These are phyloP conservation scores for Fusarium decemcellulare DNA, from an alignment of 2,329 filamentous ascomycete genomes.

Conservation along the genomic window DNA sequence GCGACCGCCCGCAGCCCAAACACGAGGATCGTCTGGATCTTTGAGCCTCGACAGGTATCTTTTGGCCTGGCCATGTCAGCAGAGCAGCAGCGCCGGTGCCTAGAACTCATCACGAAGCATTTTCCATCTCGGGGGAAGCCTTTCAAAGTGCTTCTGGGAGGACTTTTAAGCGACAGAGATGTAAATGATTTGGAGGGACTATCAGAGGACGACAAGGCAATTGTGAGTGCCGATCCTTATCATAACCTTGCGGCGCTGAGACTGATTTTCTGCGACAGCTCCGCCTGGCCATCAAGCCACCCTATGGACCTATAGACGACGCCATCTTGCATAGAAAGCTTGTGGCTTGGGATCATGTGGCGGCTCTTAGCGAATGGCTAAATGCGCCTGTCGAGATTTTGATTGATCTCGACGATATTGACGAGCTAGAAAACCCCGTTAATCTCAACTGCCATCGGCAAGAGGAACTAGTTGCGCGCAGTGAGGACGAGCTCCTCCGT, in stretches of 20 bases:
- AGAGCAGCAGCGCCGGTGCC: conserved; percentile 31
- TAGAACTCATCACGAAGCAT: conserved; percentile 31
- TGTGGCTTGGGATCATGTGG: conserved; percentile 40
- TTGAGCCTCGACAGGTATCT: conserved; percentile 45
- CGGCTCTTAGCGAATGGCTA: conserved; percentile 35
- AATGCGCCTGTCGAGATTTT: conserved; percentile 48
- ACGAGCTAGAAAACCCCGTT: conserved; percentile 59
- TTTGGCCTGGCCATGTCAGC: conserved; percentile 35
- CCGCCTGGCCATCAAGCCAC: conserved; percentile 33
- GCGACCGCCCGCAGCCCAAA: conserved; percentile 23
- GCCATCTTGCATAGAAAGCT: conserved; percentile 37
- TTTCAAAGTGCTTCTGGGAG: conserved; percentile 41
- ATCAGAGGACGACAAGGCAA: conserved; percentile 19
- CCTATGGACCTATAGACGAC: conserved; percentile 31
- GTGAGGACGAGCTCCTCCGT: conserved; percentile 24
- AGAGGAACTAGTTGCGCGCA: conserved; percentile 42
- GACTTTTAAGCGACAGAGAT: conserved; percentile 34
- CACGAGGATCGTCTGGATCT: conserved; percentile 40
- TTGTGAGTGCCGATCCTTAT: conserved; percentile 23
- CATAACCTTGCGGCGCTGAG: background rate
- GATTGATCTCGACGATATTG: conserved; percentile 55
- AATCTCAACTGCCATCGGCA: conserved; percentile 62
- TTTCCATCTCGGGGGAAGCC: conserved; percentile 28
- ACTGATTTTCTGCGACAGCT: conserved; percentile 15
- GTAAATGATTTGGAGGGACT: conserved; percentile 25